phyloP scores from a whole-genome alignment of 805 yeast species.

The Teunomyces panamensis region DNA sequence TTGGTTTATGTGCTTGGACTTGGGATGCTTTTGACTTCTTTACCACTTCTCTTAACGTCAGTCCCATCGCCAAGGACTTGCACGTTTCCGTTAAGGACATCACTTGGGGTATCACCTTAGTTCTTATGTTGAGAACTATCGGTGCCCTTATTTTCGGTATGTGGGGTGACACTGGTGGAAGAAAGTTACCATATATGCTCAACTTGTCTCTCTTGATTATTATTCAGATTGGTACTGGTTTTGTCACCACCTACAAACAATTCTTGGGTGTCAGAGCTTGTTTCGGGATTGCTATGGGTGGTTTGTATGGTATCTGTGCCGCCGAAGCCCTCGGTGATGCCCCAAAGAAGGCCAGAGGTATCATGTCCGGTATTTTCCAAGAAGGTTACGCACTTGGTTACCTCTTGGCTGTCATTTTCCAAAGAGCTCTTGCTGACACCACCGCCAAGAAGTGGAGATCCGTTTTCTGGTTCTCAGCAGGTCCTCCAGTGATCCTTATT shows the following conservation, averaged over 20 bases:
- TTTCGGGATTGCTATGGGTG: slow-evolving; percentile 72
- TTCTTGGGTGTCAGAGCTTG: slow-evolving; percentile 62
- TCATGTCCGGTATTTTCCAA: slow-evolving; percentile 67
- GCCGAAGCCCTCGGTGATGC: slow-evolving; percentile 68
- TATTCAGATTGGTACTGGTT: slow-evolving; percentile 63
- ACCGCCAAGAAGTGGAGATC: slow-evolving; percentile 61
- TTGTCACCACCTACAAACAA: slow-evolving; percentile 52
- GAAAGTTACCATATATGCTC: slow-evolving; percentile 55
- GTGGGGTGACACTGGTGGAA: slow-evolving; percentile 58
- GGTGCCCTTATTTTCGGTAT: slow-evolving; percentile 64
- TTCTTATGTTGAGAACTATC: slow-evolving; percentile 64
- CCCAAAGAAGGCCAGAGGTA: slow-evolving; percentile 55
- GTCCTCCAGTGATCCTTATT: slow-evolving; percentile 58
- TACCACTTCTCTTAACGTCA: slow-evolving; percentile 51
- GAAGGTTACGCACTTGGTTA: slow-evolving; percentile 79
- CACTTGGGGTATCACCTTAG: slow-evolving; percentile 71
- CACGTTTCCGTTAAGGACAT: slow-evolving; percentile 46
- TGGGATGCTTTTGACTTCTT: slow-evolving; percentile 69
- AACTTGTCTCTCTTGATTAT: slow-evolving; percentile 47
- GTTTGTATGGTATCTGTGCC: slow-evolving; percentile 61
- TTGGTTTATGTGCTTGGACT: slow-evolving; percentile 60
- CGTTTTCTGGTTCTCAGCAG: slow-evolving; percentile 69
- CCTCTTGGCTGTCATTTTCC: slow-evolving; percentile 60
- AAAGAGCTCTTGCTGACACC: slow-evolving; percentile 56
- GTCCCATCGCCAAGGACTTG: slow-evolving; percentile 45